Evolutionary conservation across 1,139 yeast species (phyloP).

Genomic region (Nematodospora anomalae): DNA sequence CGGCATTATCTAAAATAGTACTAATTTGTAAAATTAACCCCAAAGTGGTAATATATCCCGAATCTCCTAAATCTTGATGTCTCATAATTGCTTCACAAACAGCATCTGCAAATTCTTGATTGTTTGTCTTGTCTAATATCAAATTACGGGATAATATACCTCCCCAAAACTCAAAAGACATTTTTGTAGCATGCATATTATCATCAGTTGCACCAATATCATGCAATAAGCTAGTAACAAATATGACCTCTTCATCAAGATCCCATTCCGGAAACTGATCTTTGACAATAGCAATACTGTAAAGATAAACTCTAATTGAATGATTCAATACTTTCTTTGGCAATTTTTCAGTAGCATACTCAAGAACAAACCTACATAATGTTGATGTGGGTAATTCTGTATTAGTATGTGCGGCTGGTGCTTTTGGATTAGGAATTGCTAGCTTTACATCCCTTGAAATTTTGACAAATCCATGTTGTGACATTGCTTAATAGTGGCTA

Average conservation of each 20-base stretch:
- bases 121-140: constrained; percentile 22
- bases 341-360: constrained; percentile 27
- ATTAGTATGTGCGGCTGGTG: constrained; percentile 27
- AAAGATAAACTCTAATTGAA: constrained; percentile 35
- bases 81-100: constrained; percentile 40
- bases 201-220: constrained; percentile 39
- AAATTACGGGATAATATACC: constrained; percentile 35
- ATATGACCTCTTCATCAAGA: constrained; percentile 31
- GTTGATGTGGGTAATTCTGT: constrained; percentile 23
- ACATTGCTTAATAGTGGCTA: constrained; percentile 18
- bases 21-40: constrained; percentile 38
- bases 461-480: constrained; percentile 33
- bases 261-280: constrained; percentile 41
- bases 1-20: constrained; percentile 41
- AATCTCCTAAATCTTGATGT: constrained; percentile 38
- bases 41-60: constrained; percentile 37
- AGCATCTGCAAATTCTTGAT: constrained; percentile 37
- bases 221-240: constrained; percentile 35
- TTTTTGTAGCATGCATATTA: constrained; percentile 35
- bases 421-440: constrained; percentile 28
- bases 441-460: constrained; percentile 29
- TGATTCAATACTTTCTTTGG: constrained; percentile 32
- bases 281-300: constrained; percentile 33
- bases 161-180: constrained; percentile 42
- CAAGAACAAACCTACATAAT: constrained; percentile 21